Evolutionary conservation across 2,329 filamentous ascomycete species (phyloP), one percentile per base, ranked within the genome.

Genomic region (Bipolaris victoriae): DNA sequence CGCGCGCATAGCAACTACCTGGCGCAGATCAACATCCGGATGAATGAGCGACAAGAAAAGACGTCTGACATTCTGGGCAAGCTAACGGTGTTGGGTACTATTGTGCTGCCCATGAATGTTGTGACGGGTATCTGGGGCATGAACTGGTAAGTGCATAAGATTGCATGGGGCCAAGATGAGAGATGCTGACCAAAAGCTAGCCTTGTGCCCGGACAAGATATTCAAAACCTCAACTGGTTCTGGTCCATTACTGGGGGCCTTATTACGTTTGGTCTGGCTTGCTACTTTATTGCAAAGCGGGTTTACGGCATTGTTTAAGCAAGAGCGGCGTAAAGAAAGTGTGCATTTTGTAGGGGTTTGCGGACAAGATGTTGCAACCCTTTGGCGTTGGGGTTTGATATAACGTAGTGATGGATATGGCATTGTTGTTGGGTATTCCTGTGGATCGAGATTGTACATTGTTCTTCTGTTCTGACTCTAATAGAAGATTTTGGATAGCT

Each of bases 121-220:
- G 94, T 99, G 70, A 98, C 95, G 2, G 95, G 95, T 66, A 87
- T 98, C 69, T 99, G 94, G 93, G 95, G 94, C 49, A 98, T 98
- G 94, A 99, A 99, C 53, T 76, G 67, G 71, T 69, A 57, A 66
- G 67, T 66, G 36, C 13, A 6, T 15, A n/a, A 39, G 26, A 0
- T 20, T 22, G 1, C 1, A 26, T 6, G 22, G 43, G 11, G 15
- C 18, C 6, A 39, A 22, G 13, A 46, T 37, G 18, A 53, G 18
- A 53, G 26, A 47, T 55, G 33, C 60, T 62, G 36, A 62, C 9
- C 16, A 35, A 40, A 3, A 3, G 9, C 13, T 53, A 67, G 70
- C 35, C 92, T 91, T 82, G 95, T 99, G 0, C 95, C 95, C 0
- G 95, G 95, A 1, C 94, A 98, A 76, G 89, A 94, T 44, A 81